phyloP scores from a whole-genome alignment of 805 yeast genomes.

The Saccharomycopsis amapae region DNA sequence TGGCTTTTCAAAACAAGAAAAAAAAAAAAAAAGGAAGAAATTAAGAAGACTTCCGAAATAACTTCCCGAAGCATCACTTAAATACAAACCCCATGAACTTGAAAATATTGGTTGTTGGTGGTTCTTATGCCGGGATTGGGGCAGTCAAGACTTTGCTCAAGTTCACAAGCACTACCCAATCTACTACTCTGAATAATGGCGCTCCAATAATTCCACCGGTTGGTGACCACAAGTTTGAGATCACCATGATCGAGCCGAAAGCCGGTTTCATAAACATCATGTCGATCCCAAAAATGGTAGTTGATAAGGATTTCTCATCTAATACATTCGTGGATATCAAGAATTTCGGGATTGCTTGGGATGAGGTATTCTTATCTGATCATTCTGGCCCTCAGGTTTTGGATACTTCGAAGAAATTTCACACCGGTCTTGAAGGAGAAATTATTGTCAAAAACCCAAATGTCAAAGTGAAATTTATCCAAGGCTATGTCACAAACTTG shows the following conservation, averaged over 20 bases:
- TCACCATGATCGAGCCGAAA: conserved; percentile 33
- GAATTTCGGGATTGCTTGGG: conserved; percentile 24
- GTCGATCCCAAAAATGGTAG: conserved; percentile 34
- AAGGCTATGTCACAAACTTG: conserved; percentile 15
- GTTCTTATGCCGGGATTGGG: conserved; percentile 15
- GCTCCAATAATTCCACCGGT: too few relatives aligned
- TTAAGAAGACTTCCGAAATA: too few relatives aligned
- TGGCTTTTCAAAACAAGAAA: too few relatives aligned
- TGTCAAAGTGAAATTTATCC: conserved; percentile 16
- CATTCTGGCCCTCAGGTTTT: not conserved
- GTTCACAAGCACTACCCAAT: conserved; percentile 2
- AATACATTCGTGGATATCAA: conserved; percentile 29
- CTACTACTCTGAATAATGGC: not conserved
- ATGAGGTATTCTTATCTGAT: not conserved
- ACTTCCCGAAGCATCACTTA: too few relatives aligned
- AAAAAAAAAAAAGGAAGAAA: too few relatives aligned
- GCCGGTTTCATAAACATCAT: conserved; percentile 36
- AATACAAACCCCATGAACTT: too few relatives aligned
- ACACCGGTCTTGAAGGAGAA: conserved; percentile 8
- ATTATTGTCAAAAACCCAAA: not conserved
- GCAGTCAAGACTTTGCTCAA: conserved; percentile 12
- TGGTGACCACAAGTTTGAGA: conserved; percentile 21
- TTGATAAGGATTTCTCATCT: conserved; percentile 32
- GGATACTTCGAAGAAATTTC: not conserved
- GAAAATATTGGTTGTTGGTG: conserved; percentile 15